These are phyloP conservation scores for Aspergillus sojae DNA, from an alignment of 2,329 filamentous ascomycete species.

Conservation along the genomic window DNA sequence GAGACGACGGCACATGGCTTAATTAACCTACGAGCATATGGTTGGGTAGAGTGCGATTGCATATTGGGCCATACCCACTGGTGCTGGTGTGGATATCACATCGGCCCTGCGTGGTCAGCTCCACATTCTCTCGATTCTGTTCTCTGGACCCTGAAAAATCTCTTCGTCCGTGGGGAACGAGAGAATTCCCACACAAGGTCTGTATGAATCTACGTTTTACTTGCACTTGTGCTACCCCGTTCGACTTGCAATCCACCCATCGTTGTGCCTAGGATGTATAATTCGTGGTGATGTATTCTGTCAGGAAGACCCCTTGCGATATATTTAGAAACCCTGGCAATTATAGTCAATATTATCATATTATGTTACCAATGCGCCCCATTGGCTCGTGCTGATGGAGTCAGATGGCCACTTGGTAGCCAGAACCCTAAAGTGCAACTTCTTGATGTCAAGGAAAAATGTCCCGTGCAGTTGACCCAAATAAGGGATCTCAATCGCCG, in stretches of 20 bases:
- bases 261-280: too few species aligned
- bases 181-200: background rate
- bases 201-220: background rate
- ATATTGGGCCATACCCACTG: background rate
- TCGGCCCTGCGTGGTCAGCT: background rate
- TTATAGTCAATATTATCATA: too few species aligned
- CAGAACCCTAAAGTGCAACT: too few species aligned
- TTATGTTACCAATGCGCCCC: too few species aligned
- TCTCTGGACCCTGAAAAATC: background rate
- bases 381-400: too few species aligned
- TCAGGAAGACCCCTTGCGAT: too few species aligned
- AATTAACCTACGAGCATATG: background rate
- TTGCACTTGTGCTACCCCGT: too few species aligned
- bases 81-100: background rate
- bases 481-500: background rate
- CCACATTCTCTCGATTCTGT: background rate
- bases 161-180: background rate
- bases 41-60: background rate
- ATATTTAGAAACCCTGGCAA: too few species aligned
- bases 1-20: background rate
- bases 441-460: background rate
- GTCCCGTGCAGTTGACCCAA: background rate
- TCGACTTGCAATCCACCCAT: too few species aligned
- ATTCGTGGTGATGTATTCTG: too few species aligned
- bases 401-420: too few species aligned